These are phyloP conservation scores for Capsella bursapastoris DNA, from an alignment of 345 rosid species.

Conservation along the genomic window DNA sequence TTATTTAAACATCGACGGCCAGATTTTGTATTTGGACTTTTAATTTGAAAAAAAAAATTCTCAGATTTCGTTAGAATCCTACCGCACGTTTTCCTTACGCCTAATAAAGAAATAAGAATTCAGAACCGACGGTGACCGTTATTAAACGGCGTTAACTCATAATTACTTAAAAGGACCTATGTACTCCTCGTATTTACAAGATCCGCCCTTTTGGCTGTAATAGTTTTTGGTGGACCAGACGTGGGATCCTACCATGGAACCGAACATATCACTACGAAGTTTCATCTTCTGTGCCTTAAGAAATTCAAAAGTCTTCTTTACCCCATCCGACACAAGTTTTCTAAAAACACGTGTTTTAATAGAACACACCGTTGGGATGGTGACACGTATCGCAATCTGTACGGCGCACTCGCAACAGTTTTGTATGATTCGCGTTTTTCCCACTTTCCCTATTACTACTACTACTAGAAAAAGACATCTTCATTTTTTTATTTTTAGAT, in stretches of 20 bases:
- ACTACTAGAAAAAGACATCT: too few species aligned
- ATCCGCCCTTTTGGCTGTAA: background rate
- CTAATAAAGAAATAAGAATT: background rate
- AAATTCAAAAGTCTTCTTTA: conserved; percentile 5
- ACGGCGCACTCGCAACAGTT: conserved; percentile 19
- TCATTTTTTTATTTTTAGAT: background rate
- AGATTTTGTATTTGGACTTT: conserved; percentile 14
- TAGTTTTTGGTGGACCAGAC: conserved; percentile 5
- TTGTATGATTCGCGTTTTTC: conserved; percentile 37
- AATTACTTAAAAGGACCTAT: background rate
- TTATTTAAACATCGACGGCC: conserved; percentile 17
- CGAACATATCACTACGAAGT: conserved; percentile 1
- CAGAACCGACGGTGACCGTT: conserved; percentile 19
- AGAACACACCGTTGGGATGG: conserved; percentile 8
- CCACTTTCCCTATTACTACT: background rate
- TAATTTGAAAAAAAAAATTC: too few species aligned
- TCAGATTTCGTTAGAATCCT: conserved; percentile 9
- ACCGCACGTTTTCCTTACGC: conserved; percentile 43
- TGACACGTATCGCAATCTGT: conserved; percentile 34
- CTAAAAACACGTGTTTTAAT: conserved; percentile 36
- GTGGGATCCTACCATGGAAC: conserved; percentile 7
- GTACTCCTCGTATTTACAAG: background rate
- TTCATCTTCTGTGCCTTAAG: background rate
- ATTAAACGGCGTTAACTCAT: conserved; percentile 22
- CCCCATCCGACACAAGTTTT: conserved; percentile 12